phyloP scores from a whole-genome alignment of 2,329 filamentous ascomycete genomes.

The Cladophialophora immunda region DNA sequence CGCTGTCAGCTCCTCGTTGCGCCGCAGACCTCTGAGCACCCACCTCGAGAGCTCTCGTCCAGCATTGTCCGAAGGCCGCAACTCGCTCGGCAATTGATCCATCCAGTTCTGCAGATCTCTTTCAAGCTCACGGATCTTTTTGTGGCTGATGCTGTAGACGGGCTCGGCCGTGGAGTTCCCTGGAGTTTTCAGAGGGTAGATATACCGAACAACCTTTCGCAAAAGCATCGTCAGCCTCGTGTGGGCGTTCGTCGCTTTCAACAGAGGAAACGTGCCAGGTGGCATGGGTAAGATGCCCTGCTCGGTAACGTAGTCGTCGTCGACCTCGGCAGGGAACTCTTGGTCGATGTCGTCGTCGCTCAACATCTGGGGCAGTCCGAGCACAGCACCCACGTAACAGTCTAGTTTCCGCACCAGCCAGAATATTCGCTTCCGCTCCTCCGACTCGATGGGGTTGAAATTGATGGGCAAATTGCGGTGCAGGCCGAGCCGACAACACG shows the following conservation, averaged over 20 bases:
- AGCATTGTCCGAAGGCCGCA: conserved; percentile 81
- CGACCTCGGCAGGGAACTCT: conserved; percentile 55
- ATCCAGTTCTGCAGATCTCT: conserved; percentile 70
- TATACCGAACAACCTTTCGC: conserved; percentile 68
- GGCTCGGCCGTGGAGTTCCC: conserved; percentile 53
- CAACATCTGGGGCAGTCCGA: conserved; percentile 59
- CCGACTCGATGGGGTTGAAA: conserved; percentile 75
- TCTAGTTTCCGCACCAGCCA: conserved; percentile 62
- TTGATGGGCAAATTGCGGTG: conserved; percentile 75
- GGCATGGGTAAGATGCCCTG: conserved; percentile 63
- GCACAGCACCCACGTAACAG: conserved; percentile 59
- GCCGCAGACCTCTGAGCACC: conserved; percentile 47
- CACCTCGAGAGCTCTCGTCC: conserved; percentile 79
- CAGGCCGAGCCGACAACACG: conserved; percentile 78
- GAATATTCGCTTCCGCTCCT: conserved; percentile 73
- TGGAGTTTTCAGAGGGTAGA: conserved; percentile 67
- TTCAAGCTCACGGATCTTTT: conserved; percentile 71
- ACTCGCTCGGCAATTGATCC: conserved; percentile 73
- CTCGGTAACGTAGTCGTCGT: conserved; percentile 57
- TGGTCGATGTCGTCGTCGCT: conserved; percentile 61
- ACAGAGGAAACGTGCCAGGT: conserved; percentile 62
- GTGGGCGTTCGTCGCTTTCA: conserved; percentile 69
- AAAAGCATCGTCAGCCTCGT: conserved; percentile 65
- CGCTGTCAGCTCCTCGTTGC: conserved; percentile 25
- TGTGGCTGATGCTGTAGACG: conserved; percentile 70